Percentiles rank a stretch among this genome's conserved stretches.
Evolutionary conservation across 306 rosid genomes (phyloP).

Genomic region (Quercus wislizeni): DNA sequence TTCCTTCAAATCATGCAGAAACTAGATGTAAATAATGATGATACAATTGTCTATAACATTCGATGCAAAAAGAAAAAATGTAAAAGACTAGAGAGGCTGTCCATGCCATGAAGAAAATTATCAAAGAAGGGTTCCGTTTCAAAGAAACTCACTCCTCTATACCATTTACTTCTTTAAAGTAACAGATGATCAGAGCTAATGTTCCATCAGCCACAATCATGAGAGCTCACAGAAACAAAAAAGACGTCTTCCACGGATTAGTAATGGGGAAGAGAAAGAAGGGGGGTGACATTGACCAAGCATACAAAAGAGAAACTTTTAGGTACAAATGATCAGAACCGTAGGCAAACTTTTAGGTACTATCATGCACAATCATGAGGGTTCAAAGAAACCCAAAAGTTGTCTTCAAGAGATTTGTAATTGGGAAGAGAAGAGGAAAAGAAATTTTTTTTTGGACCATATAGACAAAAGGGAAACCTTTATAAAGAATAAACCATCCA

Average conservation of each 20-base stretch:
- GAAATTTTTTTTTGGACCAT: background rate
- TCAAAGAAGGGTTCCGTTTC: background rate
- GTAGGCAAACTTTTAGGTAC: background rate
- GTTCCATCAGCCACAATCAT: no score
- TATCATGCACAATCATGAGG: background rate
- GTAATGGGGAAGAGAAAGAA: background rate
- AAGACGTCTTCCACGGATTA: no score
- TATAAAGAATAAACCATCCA: background rate
- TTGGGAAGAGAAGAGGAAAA: background rate
- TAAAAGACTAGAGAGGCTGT: background rate
- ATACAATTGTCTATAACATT: background rate
- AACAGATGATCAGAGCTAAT: background rate
- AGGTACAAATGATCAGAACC: background rate
- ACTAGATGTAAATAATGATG: background rate
- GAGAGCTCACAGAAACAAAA: no score
- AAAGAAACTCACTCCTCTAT: background rate
- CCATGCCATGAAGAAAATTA: background rate
- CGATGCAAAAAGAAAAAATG: background rate
- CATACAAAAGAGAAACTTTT: background rate
- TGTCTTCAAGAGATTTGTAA: background rate
- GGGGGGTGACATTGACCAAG: no score
- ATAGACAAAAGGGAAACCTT: background rate
- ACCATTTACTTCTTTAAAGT: background rate
- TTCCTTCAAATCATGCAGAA: conserved; percentile 17
- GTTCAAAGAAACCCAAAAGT: background rate